phyloP scores from a whole-genome alignment of 305 asterid species.

The Petunia hybrid region DNA sequence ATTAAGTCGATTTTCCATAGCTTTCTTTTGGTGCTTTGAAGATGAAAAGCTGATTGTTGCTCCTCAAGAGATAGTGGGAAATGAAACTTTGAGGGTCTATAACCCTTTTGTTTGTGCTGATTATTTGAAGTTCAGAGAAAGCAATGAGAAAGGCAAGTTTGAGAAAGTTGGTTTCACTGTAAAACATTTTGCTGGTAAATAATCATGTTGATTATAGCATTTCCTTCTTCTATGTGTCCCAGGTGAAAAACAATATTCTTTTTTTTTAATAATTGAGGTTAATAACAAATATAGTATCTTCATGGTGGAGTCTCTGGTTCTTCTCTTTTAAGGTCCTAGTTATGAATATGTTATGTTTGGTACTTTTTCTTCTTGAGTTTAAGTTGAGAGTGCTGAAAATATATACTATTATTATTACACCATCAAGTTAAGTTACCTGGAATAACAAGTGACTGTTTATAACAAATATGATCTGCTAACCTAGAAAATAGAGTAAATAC shows the following conservation, averaged over 20 bases:
- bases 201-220: constrained; percentile 8
- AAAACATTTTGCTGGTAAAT: constrained; percentile 67
- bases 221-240: not conserved
- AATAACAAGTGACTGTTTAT: not conserved
- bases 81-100: constrained; percentile 55
- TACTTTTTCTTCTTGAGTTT: not conserved
- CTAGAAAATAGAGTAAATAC: not conserved
- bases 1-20: constrained; percentile 57
- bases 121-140: constrained; percentile 67
- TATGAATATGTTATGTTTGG: not conserved
- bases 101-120: constrained; percentile 66
- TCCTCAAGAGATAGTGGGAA: constrained; percentile 59
- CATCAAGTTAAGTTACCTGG: not conserved
- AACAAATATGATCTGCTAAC: too few relatives aligned
- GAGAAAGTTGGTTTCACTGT: constrained; percentile 74
- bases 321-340: not conserved
- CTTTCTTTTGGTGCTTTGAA: constrained; percentile 82
- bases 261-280: not conserved
- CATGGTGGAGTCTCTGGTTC: not conserved
- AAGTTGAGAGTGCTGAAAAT: not conserved
- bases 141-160: constrained; percentile 64
- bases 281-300: not conserved
- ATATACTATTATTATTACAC: not conserved
- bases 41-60: constrained; percentile 57
- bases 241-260: not conserved